Evolutionary conservation across 306 rosid genomes (phyloP).

Genomic region (Rosa lucieae): DNA sequence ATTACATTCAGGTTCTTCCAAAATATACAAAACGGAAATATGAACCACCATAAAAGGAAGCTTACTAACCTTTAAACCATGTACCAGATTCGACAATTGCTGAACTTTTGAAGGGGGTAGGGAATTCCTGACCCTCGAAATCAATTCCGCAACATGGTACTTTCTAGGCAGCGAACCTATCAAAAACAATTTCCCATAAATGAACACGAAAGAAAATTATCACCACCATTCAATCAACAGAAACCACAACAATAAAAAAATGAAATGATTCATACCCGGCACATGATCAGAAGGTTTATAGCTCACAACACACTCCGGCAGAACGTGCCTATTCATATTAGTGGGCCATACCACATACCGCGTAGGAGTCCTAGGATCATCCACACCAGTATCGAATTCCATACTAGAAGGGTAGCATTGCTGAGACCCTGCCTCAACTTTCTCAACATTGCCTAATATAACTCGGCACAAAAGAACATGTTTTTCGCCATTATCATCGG

Average conservation of each 20-base stretch:
- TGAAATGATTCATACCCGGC: slow-evolving; percentile 26
- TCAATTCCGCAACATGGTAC: slow-evolving; percentile 24
- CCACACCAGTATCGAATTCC: slow-evolving; percentile 55
- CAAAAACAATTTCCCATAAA: slow-evolving; percentile 10
- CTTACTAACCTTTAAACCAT: slow-evolving; percentile 34
- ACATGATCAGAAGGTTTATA: slow-evolving; percentile 36
- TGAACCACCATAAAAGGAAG: background rate
- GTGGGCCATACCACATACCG: slow-evolving; percentile 58
- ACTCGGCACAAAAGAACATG: slow-evolving; percentile 57
- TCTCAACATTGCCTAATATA: slow-evolving; percentile 61
- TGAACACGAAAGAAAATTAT: background rate
- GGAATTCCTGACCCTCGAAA: slow-evolving; percentile 39
- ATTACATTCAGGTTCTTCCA: background rate
- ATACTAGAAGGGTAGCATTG: slow-evolving; percentile 45
- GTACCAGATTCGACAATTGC: slow-evolving; percentile 31
- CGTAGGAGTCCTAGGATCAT: slow-evolving; percentile 48
- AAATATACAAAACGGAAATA: background rate
- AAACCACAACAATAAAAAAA: background rate
- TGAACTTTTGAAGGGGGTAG: slow-evolving; percentile 45
- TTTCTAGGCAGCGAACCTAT: background rate
- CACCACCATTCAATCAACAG: background rate
- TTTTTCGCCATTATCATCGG: slow-evolving; percentile 45
- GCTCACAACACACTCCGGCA: slow-evolving; percentile 58
- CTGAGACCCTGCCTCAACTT: slow-evolving; percentile 40
- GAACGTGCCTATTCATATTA: slow-evolving; percentile 51